Evolutionary conservation across 116 monocot species (phyloP).

Genomic region (Dioscorea cayenensis): DNA sequence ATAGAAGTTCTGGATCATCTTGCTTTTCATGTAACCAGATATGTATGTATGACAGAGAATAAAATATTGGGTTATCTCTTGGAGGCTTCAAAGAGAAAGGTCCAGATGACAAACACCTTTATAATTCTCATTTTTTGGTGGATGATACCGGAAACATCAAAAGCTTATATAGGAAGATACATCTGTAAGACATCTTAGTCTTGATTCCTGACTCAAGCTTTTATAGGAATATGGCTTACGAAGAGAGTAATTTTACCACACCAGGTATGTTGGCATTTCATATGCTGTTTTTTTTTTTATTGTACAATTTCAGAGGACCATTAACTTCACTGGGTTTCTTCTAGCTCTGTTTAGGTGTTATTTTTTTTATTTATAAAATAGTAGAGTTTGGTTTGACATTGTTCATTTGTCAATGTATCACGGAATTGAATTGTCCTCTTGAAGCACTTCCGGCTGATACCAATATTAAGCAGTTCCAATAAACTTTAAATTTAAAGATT

Average conservation of each 20-base stretch:
- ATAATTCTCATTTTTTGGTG: slow-evolving; percentile 83
- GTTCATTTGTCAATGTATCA: neutral
- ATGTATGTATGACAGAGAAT: slow-evolving; percentile 45
- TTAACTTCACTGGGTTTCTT: no score
- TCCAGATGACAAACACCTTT: slow-evolving; percentile 53
- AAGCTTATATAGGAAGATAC: slow-evolving; percentile 76
- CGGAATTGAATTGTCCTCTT: no score
- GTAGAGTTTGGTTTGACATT: neutral
- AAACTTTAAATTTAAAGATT: neutral
- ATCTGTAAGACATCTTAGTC: slow-evolving; percentile 49
- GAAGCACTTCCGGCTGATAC: no score
- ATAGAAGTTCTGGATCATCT: neutral
- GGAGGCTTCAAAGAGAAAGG: slow-evolving; percentile 95
- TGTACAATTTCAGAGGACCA: neutral
- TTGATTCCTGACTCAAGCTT: neutral
- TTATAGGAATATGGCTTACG: slow-evolving; percentile 56
- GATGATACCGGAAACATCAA: slow-evolving; percentile 76
- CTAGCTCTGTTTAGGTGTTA: no score
- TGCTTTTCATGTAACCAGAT: neutral
- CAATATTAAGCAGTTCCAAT: neutral
- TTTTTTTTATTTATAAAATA: no score
- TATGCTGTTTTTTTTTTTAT: neutral
- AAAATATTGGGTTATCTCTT: slow-evolving; percentile 78
- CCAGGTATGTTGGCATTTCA: slow-evolving; percentile 39
- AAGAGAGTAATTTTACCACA: slow-evolving; percentile 74